Evolutionary conservation across 345 rosid genomes (phyloP).

Genomic region (Carallia brachiata): DNA sequence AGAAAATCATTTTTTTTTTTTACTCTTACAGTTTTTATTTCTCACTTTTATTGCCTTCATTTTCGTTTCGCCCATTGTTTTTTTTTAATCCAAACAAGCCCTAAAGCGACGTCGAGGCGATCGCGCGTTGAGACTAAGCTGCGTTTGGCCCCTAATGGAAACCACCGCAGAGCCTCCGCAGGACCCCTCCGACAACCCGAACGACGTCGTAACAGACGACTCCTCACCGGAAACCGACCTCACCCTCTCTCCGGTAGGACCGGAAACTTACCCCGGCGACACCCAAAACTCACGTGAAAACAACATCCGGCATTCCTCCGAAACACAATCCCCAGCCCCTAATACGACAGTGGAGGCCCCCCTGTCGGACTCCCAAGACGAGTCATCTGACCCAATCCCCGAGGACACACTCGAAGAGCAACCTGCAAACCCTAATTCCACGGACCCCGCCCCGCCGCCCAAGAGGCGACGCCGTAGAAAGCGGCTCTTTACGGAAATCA

Average conservation of each 20-base stretch:
- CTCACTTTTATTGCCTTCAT: no score
- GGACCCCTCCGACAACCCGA: conserved; percentile 35
- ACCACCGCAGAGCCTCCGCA: conserved; percentile 18
- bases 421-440: conserved; percentile 43
- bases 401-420: conserved; percentile 36
- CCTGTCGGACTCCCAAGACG: conserved; percentile 64
- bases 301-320: conserved; percentile 38
- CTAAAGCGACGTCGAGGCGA: no score
- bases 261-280: conserved; percentile 29
- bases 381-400: conserved; percentile 61
- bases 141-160: conserved; percentile 6
- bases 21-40: no score
- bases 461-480: conserved; percentile 77
- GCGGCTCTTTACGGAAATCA: conserved; percentile 87
- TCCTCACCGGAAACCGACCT: conserved; percentile 54
- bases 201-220: conserved; percentile 43
- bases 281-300: conserved; percentile 41
- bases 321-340: conserved; percentile 37
- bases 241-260: conserved; percentile 23
- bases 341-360: conserved; percentile 40
- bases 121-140: no score
- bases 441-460: conserved; percentile 50
- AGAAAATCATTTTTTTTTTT: no score
- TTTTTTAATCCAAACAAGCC: no score
- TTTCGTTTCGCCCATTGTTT: no score